Percentiles rank a stretch among this genome's conserved stretches.
Evolutionary conservation across 305 asterid species (phyloP).

Genomic region (Solanum aculeatissimum): DNA sequence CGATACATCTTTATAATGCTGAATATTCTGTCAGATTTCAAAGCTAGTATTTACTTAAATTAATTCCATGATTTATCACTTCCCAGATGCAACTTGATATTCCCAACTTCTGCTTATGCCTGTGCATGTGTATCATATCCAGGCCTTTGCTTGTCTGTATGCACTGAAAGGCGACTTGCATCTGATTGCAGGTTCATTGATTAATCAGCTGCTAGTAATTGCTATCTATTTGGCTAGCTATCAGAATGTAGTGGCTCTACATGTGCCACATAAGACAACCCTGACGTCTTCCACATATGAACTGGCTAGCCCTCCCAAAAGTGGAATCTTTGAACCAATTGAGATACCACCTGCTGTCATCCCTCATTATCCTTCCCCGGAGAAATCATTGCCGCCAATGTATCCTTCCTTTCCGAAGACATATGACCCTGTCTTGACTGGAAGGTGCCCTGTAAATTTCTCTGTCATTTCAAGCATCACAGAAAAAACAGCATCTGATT

Average conservation of each 20-base stretch:
- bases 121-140: background rate
- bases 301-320: conserved; percentile 58
- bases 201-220: conserved; percentile 39
- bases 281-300: conserved; percentile 35
- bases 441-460: conserved; percentile 86
- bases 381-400: conserved; percentile 73
- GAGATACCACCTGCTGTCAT: conserved; percentile 81
- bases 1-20: background rate
- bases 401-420: conserved; percentile 76
- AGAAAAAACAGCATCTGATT: conserved; percentile 89
- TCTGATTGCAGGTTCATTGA: conserved; percentile 49
- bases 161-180: background rate
- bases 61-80: background rate
- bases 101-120: background rate
- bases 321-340: conserved; percentile 68
- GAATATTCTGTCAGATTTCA: background rate
- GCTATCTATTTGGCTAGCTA: conserved; percentile 55
- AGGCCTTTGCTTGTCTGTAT: background rate
- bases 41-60: background rate
- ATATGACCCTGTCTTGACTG: conserved; percentile 79
- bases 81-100: background rate
- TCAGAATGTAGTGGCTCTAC: conserved; percentile 36
- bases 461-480: conserved; percentile 63
- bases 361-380: conserved; percentile 57
- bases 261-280: conserved; percentile 15